These are phyloP conservation scores for Pythium myriotylum DNA, from an alignment of 352 stramenopile genomes.

Conservation along the genomic window DNA sequence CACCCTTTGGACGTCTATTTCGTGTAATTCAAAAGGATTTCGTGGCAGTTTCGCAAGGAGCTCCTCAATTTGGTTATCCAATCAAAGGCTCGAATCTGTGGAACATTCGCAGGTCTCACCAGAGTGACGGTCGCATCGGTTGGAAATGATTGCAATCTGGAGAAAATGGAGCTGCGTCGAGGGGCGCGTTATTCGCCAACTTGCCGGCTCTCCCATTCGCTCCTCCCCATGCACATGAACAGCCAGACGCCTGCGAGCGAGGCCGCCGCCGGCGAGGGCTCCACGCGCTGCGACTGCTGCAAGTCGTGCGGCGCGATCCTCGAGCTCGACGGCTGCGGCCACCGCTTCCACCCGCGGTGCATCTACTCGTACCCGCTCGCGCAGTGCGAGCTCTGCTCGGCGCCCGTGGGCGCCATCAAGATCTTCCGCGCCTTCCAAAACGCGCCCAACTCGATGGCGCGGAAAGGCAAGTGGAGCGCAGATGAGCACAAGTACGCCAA, in stretches of 20 bases:
- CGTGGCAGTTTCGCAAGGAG: conserved; percentile 9
- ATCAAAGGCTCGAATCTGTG: conserved; percentile 26
- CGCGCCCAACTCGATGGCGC: conserved; percentile 43
- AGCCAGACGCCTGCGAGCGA: conserved; percentile 8
- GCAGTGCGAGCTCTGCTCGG: conserved; percentile 67
- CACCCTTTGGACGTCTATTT: not conserved
- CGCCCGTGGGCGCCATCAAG: conserved; percentile 38
- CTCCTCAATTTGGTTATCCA: conserved; percentile 10
- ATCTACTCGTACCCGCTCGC: conserved; percentile 68
- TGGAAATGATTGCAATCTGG: conserved; percentile 8
- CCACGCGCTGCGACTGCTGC: conserved; percentile 70
- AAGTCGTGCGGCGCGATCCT: conserved; percentile 71
- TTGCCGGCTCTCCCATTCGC: conserved; percentile 17
- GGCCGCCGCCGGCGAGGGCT: conserved; percentile 33
- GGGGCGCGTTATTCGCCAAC: conserved; percentile 35
- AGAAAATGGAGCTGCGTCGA: conserved; percentile 11
- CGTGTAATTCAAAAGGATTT: not conserved
- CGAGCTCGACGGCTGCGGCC: conserved; percentile 66
- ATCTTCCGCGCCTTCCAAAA: conserved; percentile 57
- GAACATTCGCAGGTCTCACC: conserved; percentile 29
- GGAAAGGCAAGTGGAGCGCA: conserved; percentile 78
- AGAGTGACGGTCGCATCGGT: conserved; percentile 36
- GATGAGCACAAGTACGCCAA: conserved; percentile 83
- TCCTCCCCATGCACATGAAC: conserved; percentile 26
- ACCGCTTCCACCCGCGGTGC: conserved; percentile 79